Conservation (phyloP, 1,139 yeast genomes). For the Magnusiomyces magnusii region DNA sequence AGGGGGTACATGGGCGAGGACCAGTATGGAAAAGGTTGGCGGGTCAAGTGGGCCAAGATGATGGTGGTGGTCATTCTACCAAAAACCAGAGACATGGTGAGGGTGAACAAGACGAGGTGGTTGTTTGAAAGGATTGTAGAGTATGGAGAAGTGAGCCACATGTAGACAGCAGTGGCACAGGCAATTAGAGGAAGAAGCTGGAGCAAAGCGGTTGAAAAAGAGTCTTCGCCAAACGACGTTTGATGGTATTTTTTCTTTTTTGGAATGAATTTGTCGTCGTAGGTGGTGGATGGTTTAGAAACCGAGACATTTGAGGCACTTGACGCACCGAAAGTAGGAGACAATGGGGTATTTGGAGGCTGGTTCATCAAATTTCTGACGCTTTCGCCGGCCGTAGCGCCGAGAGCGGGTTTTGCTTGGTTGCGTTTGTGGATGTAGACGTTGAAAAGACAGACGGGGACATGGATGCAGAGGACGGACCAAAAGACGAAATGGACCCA, state of each 20-base stretch:
- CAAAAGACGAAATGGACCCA: slow-evolving; percentile 38
- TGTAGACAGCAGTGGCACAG: slow-evolving; percentile 25
- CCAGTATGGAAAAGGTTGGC: slow-evolving; percentile 54
- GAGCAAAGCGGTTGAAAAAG: slow-evolving; percentile 40
- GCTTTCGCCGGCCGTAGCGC: not conserved
- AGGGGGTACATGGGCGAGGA: slow-evolving; percentile 34
- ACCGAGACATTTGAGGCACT: not conserved
- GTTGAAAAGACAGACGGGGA: slow-evolving; percentile 46
- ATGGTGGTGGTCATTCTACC: slow-evolving; percentile 51
- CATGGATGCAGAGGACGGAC: slow-evolving; percentile 45
- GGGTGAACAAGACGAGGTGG: slow-evolving; percentile 51
- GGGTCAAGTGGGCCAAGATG: slow-evolving; percentile 64
- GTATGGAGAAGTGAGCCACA: slow-evolving; percentile 35
- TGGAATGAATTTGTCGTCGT: not conserved
- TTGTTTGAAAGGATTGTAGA: slow-evolving; percentile 32
- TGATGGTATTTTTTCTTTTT: not conserved
- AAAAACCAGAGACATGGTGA: slow-evolving; percentile 60
- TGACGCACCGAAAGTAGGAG: not conserved
- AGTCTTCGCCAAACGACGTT: slow-evolving; percentile 34
- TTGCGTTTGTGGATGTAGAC: slow-evolving; percentile 34
- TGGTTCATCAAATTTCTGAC: not conserved
- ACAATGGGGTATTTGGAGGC: not conserved
- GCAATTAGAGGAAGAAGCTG: slow-evolving; percentile 32
- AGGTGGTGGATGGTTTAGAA: not conserved
- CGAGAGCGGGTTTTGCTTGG: not conserved